phyloP scores from a whole-genome alignment of 2,329 filamentous ascomycete genomes.

The Aspergillus ustus region DNA sequence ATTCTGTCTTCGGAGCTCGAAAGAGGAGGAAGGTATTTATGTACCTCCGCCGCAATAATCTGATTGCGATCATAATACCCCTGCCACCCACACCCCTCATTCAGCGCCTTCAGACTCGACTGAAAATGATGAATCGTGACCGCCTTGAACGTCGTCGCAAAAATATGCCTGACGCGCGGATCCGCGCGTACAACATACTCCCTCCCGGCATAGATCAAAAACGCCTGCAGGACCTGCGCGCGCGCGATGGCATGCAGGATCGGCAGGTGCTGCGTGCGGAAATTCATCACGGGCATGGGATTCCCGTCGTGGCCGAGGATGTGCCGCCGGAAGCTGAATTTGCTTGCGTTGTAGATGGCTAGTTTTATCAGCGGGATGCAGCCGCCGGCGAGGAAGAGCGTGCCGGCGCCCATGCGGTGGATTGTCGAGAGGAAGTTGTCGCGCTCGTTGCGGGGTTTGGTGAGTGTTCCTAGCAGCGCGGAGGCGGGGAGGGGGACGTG shows the following conservation, averaged over 20 bases:
- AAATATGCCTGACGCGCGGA: conserved; percentile 7
- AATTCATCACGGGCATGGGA: conserved; percentile 25
- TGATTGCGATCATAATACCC: conserved; percentile 20
- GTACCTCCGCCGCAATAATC: conserved; percentile 1
- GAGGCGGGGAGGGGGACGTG: conserved; percentile 20
- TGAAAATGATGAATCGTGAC: conserved; percentile 14
- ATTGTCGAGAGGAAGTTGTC: background rate
- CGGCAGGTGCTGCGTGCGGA: conserved; percentile 32
- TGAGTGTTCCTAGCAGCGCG: conserved; percentile 21
- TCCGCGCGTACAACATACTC: background rate
- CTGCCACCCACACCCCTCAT: conserved; percentile 23
- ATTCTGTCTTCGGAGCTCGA: too few species aligned
- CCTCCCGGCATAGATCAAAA: background rate
- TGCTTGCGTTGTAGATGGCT: background rate
- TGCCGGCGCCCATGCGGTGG: background rate
- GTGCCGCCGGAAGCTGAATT: conserved; percentile 20
- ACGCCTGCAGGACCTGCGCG: conserved; percentile 24
- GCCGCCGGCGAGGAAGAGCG: background rate
- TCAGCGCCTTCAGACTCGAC: conserved; percentile 11
- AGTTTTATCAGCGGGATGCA: background rate
- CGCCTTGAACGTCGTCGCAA: conserved; percentile 22
- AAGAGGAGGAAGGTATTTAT: background rate
- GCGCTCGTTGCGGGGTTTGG: conserved; percentile 6
- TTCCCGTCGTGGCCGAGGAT: background rate
- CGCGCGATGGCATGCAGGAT: conserved; percentile 30